Conservation (phyloP, 148 eudicot species). For the Bassia scoparia region DNA sequence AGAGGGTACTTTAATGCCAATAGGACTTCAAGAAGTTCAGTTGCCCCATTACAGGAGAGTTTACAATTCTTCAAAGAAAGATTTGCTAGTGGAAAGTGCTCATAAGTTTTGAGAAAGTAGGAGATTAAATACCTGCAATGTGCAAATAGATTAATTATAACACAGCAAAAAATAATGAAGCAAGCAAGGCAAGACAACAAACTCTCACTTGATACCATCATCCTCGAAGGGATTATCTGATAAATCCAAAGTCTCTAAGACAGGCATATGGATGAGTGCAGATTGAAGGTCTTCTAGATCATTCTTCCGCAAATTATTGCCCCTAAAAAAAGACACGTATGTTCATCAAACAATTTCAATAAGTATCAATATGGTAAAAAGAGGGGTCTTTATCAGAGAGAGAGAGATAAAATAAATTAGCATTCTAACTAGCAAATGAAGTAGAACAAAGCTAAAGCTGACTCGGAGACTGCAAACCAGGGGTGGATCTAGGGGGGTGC, state of each 20-base stretch:
- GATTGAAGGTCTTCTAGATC: slow-evolving; percentile 60
- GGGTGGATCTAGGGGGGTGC: no score
- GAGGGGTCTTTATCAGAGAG: background rate
- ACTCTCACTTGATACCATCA: slow-evolving; percentile 68
- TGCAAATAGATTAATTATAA: slow-evolving; percentile 12
- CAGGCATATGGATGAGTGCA: slow-evolving; percentile 68
- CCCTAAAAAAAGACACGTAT: slow-evolving; percentile 41
- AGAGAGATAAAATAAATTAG: background rate
- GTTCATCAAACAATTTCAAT: slow-evolving; percentile 7
- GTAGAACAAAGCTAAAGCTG: background rate
- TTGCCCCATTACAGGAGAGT: slow-evolving; percentile 59
- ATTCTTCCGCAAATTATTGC: slow-evolving; percentile 46
- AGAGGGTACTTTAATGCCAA: slow-evolving; percentile 44
- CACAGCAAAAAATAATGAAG: background rate
- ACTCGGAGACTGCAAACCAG: background rate
- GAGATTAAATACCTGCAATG: slow-evolving; percentile 61
- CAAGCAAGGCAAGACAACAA: slow-evolving; percentile 11
- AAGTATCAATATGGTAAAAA: background rate
- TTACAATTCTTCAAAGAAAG: slow-evolving; percentile 64
- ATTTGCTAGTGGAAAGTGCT: slow-evolving; percentile 37
- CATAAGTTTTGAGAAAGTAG: slow-evolving; percentile 44
- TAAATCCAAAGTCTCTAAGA: slow-evolving; percentile 61
- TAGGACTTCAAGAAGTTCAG: slow-evolving; percentile 60
- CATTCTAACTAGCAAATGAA: background rate
- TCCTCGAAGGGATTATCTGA: slow-evolving; percentile 79